Base-by-base conservation (phyloP, 2,329 filamentous ascomycete genomes). In the Triangularia verruculosa region DNA sequence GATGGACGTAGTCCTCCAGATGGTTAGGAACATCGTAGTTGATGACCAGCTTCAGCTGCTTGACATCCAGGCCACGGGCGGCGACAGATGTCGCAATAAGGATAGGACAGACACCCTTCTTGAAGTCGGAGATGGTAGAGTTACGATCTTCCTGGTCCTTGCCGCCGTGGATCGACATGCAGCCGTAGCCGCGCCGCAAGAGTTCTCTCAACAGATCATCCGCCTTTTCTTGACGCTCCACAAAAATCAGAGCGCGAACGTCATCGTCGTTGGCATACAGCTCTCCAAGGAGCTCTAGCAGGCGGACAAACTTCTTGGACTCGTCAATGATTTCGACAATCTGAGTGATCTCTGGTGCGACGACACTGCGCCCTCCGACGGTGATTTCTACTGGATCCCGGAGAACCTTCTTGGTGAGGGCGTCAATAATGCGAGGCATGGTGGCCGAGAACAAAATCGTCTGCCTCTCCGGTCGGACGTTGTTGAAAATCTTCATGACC, bases 381-480 rank as follows among this genome's bases (percentile, higher is more conserved):
- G 90, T 89, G 67, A 99, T 96, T 76, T 98, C 93, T 24, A 97
- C 87, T 0, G 95, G 92, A 65, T 89, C 91, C 53, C 86, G 88
- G 47, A 98, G 80, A 0, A 93, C 91, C 76, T 98, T 97, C 66
- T 94, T 91, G 22, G 93, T 95, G 57, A 98, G 78, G 0, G 90
- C 88, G 74, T 97, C 92, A 83, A 99, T 96, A 68, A 94, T 93
- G 55, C 90, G 88, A 20, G 95, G 95, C 82, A 98, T 97, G 0
- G 95, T 99, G 3, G 95, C 95, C 0, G 95, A 98, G 76, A 98
- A 99, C 24, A 98, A 83, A 59, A 98, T 93, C 0, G 93, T 97
- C 74, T 99, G 95, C 58, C 91, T 89, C 74, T 97, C 91, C 0
- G 95, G 93, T 56, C 95, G 89, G 74, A 97, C 90, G 72, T 95